A percentile compares a stretch with the other conserved stretches of the same genome.
These are phyloP conservation scores for Pleoardoris graminearum DNA, from an alignment of 2,329 filamentous ascomycete genomes.

Conservation along the genomic window DNA sequence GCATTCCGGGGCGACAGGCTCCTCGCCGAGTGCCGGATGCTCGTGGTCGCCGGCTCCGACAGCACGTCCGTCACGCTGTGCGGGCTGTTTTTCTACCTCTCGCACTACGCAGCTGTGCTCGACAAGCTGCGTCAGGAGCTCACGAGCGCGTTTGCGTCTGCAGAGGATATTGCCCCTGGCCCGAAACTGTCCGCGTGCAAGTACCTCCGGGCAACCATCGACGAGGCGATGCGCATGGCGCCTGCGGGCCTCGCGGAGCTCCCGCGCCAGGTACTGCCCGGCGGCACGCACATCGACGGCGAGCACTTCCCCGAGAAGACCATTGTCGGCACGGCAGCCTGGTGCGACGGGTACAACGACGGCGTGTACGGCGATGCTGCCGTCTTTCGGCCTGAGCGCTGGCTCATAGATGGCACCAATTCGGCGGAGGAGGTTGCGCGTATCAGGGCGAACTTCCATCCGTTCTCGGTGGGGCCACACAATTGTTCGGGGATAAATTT, in stretches of 20 bases:
- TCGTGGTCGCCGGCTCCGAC: constrained; percentile 11
- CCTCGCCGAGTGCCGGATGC: constrained; percentile 19
- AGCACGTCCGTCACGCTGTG: constrained; percentile 11
- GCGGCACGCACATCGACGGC: constrained; percentile 4
- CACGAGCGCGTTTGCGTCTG: constrained; percentile 4
- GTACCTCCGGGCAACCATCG: constrained; percentile 19
- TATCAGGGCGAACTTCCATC: constrained; percentile 10
- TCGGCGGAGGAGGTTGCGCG: constrained; percentile 8
- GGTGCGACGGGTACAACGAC: constrained; percentile 14
- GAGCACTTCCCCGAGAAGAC: constrained; percentile 15
- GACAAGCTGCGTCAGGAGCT: constrained; percentile 15
- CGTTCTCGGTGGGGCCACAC: constrained; percentile 22
- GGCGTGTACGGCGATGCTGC: constrained; percentile 14
- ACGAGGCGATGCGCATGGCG: constrained; percentile 21
- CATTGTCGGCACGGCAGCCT: constrained; percentile 18
- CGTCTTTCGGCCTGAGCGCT: constrained; percentile 17
- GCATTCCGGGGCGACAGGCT: constrained; percentile 42
- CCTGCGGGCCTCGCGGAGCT: background rate
- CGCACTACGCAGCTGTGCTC: constrained; percentile 4
- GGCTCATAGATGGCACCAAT: constrained; percentile 11
- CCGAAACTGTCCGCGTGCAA: constrained; percentile 11
- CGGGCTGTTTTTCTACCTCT: constrained; percentile 18
- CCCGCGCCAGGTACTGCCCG: background rate
- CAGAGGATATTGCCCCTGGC: constrained; percentile 12
- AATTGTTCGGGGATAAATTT: constrained; percentile 27